These are phyloP conservation scores for Pythium volutum DNA, from an alignment of 352 stramenopile genomes.

Conservation along the genomic window DNA sequence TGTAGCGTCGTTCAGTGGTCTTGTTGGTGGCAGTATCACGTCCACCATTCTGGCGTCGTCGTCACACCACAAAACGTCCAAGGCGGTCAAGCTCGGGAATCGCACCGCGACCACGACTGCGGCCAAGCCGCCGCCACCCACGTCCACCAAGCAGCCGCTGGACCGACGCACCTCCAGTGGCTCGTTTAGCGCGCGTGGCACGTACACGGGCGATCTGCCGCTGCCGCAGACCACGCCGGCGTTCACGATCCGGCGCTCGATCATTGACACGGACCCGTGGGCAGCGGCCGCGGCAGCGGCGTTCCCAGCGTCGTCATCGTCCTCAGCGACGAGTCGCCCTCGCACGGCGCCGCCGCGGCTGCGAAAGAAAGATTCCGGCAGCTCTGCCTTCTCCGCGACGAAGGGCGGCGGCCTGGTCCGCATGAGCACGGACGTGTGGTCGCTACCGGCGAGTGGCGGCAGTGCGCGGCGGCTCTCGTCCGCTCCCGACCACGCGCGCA, in stretches of 20 bases:
- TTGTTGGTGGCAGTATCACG: neutral
- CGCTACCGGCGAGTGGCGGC: slow-evolving; percentile 4
- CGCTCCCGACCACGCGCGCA: neutral
- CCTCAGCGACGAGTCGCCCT: slow-evolving; percentile 2
- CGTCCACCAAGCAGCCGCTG: slow-evolving; percentile 1
- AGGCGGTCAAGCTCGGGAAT: slow-evolving; percentile 5
- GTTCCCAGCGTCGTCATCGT: neutral
- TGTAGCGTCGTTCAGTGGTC: neutral
- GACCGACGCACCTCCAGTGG: slow-evolving; percentile 12
- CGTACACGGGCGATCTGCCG: slow-evolving; percentile 16
- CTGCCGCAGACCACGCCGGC: slow-evolving; percentile 13
- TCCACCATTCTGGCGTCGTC: slow-evolving; percentile 12
- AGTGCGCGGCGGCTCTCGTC: slow-evolving; percentile 7
- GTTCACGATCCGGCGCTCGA: slow-evolving; percentile 19
- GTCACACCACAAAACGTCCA: slow-evolving; percentile 5
- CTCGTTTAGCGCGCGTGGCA: slow-evolving; percentile 18
- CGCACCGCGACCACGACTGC: slow-evolving; percentile 3
- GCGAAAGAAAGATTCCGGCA: slow-evolving; percentile 23
- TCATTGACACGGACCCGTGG: slow-evolving; percentile 21
- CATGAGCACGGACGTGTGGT: slow-evolving; percentile 15
- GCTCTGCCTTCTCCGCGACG: neutral
- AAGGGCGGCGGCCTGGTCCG: slow-evolving; percentile 12
- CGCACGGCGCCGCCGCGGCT: slow-evolving; percentile 25
- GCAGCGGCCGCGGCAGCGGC: neutral
- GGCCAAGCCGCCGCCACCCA: neutral